These are phyloP conservation scores for Hirsutella minnesotensis DNA, from an alignment of 2,329 filamentous ascomycete genomes.

Conservation along the genomic window DNA sequence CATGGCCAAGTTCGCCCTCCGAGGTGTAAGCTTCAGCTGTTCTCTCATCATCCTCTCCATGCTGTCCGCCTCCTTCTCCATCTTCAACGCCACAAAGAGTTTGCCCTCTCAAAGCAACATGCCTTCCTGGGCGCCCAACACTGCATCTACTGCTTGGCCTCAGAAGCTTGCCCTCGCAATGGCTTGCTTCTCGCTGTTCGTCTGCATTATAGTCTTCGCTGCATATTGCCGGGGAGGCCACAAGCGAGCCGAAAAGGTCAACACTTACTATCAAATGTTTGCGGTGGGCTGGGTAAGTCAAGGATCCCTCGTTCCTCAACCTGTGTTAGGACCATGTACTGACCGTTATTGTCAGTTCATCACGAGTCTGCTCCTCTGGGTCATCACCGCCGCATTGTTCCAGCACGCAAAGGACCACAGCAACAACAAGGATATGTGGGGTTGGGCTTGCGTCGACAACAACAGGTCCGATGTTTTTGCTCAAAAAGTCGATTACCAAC, in stretches of 20 bases:
- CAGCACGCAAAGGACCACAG: constrained; percentile 61
- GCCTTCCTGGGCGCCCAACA: constrained; percentile 71
- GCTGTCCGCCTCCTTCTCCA: constrained; percentile 74
- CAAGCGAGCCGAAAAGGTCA: constrained; percentile 78
- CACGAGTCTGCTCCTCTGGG: constrained; percentile 88
- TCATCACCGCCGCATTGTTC: constrained; percentile 70
- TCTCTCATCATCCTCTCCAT: constrained; percentile 89
- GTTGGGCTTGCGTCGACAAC: constrained; percentile 94
- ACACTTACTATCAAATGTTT: constrained; percentile 91
- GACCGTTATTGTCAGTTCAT: constrained; percentile 48
- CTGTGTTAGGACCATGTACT: not conserved
- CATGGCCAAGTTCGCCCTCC: constrained; percentile 88
- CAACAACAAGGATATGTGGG: constrained; percentile 85
- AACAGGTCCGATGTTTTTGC: constrained; percentile 64
- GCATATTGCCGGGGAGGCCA: constrained; percentile 87
- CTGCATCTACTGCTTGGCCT: constrained; percentile 61
- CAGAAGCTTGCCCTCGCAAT: constrained; percentile 74
- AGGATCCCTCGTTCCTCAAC: not conserved
- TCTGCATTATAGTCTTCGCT: constrained; percentile 70
- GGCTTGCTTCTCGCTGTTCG: constrained; percentile 65
- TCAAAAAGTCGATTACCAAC: constrained; percentile 73
- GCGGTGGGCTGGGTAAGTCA: constrained; percentile 59
- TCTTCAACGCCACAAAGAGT: constrained; percentile 78
- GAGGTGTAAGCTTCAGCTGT: constrained; percentile 93
- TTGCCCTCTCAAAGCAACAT: constrained; percentile 69